These are phyloP conservation scores for Exophiala sp. DNA, from an alignment of 2,329 filamentous ascomycete genomes.

Conservation along the genomic window DNA sequence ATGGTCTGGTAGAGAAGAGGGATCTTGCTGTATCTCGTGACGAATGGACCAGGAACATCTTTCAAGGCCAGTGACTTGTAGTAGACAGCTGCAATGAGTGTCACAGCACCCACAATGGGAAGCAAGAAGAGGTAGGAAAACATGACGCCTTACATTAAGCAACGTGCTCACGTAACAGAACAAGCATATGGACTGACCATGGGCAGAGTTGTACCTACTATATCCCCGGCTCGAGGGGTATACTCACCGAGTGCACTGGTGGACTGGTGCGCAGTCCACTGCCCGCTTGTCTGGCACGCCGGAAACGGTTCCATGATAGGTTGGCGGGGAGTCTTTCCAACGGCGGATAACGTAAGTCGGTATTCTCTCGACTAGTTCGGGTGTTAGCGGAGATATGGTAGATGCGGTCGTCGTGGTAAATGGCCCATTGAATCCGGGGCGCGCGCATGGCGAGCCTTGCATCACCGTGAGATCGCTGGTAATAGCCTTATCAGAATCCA, in stretches of 20 bases:
- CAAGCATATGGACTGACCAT: background rate
- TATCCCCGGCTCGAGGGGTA: slow-evolving; percentile 6
- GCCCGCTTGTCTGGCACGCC: background rate
- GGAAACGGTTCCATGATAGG: background rate
- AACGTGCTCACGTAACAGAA: slow-evolving; percentile 1
- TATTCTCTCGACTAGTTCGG: background rate
- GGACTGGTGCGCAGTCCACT: background rate
- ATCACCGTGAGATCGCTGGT: too few relatives aligned
- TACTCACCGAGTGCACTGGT: background rate
- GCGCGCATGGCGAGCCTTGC: too few relatives aligned
- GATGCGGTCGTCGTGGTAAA: background rate
- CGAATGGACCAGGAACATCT: slow-evolving; percentile 13
- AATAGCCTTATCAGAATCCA: too few relatives aligned
- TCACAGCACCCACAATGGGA: slow-evolving; percentile 5
- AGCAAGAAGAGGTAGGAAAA: slow-evolving; percentile 7
- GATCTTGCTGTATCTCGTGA: slow-evolving; percentile 14
- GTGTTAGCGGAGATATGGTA: background rate
- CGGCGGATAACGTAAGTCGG: slow-evolving; percentile 6
- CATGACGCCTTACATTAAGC: slow-evolving; percentile 4
- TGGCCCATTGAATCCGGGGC: too few relatives aligned
- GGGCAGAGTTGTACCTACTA: background rate
- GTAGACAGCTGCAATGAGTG: slow-evolving; percentile 6
- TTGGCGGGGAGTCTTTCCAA: background rate
- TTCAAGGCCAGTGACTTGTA: slow-evolving; percentile 11
- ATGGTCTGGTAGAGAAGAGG: slow-evolving; percentile 13